Evolutionary conservation across 306 rosid species (phyloP), one percentile per base, ranked within the genome.

Genomic region (Dalbergia oliveri): DNA sequence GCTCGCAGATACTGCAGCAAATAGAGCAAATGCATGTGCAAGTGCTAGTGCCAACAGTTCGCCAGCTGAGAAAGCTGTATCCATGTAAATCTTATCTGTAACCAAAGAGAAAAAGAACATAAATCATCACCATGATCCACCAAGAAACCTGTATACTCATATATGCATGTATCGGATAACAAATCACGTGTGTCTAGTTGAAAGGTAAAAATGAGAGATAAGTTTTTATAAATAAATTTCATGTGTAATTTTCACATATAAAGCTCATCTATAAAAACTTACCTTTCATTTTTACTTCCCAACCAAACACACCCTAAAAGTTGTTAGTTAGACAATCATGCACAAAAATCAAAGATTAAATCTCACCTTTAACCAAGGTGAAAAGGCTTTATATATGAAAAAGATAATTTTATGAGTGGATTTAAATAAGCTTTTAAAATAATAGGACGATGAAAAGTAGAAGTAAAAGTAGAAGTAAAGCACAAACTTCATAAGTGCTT

Each of bases 11-110:
- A 95, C 72, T 0, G 97, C 99, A 0, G 97, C 86, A 78, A 90
- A 91, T 21, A 95, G 81, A 1, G 93, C 83, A 66, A 93, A 89
- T 0, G 93, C 97, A 64, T 91, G 92, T 14, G 99, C 99, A 11
- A 88, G 51, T 31, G 98, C 94, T 11, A 87, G 31, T 21, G 81
- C 89, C 57, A 89, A 41, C 33, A 91, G 84, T 73, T 91, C 97
- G 4, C 92, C 82, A 4, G 97, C 92, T 19, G 91, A 76, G 39
- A 81, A 76, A 4, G 82, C 87, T 15, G 78, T 14, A 61, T 91
- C 98, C 81, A n/a, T 72, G 83, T 89, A 91, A 31, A 91, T 84
- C 88, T 93, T 95, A 77, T 86, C 98, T 91, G 88, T 84, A 81
- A 70, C 9, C 10, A 15, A 11, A 86, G 59, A 35, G 71, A 78